These are phyloP conservation scores for Suhomyces xylopsoci DNA, from an alignment of 805 yeast genomes.

Conservation along the genomic window DNA sequence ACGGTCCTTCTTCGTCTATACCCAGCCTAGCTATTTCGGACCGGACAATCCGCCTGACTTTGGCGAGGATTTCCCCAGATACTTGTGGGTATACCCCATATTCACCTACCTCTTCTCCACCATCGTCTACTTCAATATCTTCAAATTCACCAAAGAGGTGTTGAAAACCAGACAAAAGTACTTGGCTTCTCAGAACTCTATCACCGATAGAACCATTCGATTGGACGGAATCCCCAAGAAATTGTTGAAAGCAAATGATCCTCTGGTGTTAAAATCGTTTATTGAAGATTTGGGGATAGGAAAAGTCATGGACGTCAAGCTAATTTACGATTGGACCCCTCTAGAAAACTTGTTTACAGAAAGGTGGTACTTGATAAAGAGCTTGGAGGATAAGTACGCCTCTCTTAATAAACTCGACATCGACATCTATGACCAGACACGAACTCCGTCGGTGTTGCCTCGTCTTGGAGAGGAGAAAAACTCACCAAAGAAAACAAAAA, in stretches of 20 bases:
- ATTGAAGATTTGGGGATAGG: slow-evolving; percentile 57
- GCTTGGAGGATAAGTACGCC: slow-evolving; percentile 43
- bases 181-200: slow-evolving; percentile 56
- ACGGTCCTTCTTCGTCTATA: slow-evolving; percentile 3
- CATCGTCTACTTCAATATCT: slow-evolving; percentile 44
- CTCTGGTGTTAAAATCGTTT: slow-evolving; percentile 42
- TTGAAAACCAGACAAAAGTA: slow-evolving; percentile 54
- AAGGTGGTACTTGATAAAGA: slow-evolving; percentile 28
- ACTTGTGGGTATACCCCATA: slow-evolving; percentile 51
- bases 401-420: slow-evolving; percentile 41
- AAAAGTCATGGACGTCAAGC: slow-evolving; percentile 47
- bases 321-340: slow-evolving; percentile 46
- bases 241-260: slow-evolving; percentile 36
- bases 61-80: slow-evolving; percentile 38
- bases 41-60: slow-evolving; percentile 20
- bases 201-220: slow-evolving; percentile 57
- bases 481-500: slow-evolving; percentile 10
- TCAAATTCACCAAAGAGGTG: slow-evolving; percentile 46
- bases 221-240: slow-evolving; percentile 52
- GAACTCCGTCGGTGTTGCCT: slow-evolving; percentile 33
- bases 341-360: slow-evolving; percentile 36
- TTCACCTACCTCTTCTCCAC: slow-evolving; percentile 55
- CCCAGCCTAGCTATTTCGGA: slow-evolving; percentile 1
- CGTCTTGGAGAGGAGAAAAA: slow-evolving; percentile 9
- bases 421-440: slow-evolving; percentile 32